Conservation (phyloP, 1,284 basidiomycete genomes). For the Melampsora americana region DNA sequence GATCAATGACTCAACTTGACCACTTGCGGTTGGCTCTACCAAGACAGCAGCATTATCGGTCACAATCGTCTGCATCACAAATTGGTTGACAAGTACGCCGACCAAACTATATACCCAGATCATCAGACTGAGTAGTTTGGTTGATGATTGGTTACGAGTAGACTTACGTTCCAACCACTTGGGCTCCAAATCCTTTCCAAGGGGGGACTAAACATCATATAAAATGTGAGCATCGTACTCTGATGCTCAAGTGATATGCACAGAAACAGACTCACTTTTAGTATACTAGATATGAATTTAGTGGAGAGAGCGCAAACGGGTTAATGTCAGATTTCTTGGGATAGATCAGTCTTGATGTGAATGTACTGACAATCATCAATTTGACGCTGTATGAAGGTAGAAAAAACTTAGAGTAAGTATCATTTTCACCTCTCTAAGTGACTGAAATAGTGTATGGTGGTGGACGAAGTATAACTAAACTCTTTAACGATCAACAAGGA, state of each 20-base stretch:
- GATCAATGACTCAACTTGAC: slow-evolving; percentile 34
- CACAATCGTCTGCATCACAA: slow-evolving; percentile 44
- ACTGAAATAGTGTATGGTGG: not conserved
- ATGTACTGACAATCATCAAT: slow-evolving; percentile 42
- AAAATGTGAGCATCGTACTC: not conserved
- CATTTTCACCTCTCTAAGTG: not conserved
- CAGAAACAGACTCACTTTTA: slow-evolving; percentile 9
- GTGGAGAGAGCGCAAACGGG: not conserved
- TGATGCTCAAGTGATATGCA: not conserved
- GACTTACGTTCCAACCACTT: slow-evolving; percentile 39
- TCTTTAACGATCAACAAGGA: slow-evolving; percentile 41
- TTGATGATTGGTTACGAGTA: not conserved
- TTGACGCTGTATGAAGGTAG: slow-evolving; percentile 24
- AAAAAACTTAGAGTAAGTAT: not conserved
- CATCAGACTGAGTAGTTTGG: not conserved
- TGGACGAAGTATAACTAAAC: slow-evolving; percentile 9
- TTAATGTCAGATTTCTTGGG: not conserved
- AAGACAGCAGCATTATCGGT: slow-evolving; percentile 22
- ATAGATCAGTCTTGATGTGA: not conserved
- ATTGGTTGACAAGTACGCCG: slow-evolving; percentile 42
- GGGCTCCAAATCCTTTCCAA: slow-evolving; percentile 38
- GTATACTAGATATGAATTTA: slow-evolving; percentile 27
- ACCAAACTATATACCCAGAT: not conserved
- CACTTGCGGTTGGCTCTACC: slow-evolving; percentile 30
- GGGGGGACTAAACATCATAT: slow-evolving; percentile 19